Percentiles rank a stretch among this genome's conserved stretches.
Conservation (phyloP, 257 asterid genomes). For the Eustoma russellianum region DNA sequence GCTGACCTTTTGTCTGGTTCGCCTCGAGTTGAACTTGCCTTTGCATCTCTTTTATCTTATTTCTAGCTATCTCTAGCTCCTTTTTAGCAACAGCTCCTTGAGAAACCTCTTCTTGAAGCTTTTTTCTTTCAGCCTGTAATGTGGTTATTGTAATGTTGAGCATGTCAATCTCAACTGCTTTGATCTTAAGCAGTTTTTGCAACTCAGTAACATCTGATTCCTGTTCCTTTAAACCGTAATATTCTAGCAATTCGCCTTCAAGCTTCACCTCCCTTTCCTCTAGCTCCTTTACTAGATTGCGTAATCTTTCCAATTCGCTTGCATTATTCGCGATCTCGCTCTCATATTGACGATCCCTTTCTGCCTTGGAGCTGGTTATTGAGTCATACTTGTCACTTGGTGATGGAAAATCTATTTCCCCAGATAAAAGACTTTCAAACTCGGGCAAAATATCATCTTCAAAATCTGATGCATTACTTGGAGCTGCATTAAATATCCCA, state of each 20-base stretch:
- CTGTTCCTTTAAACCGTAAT: constrained; percentile 85
- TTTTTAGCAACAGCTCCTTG: constrained; percentile 48
- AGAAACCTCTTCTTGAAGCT: constrained; percentile 79
- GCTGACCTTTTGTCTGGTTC: constrained; percentile 82
- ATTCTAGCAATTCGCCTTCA: constrained; percentile 87
- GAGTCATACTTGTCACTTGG: constrained; percentile 49
- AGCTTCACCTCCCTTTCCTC: constrained; percentile 94
- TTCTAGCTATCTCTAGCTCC: constrained; percentile 69
- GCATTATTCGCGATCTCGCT: constrained; percentile 68
- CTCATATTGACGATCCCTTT: constrained; percentile 49
- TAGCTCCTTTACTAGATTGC: constrained; percentile 62
- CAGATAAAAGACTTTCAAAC: constrained; percentile 63
- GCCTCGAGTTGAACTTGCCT: constrained; percentile 88
- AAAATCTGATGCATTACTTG: constrained; percentile 31
- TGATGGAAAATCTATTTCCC: constrained; percentile 68
- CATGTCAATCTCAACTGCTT: constrained; percentile 82
- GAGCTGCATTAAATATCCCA: constrained; percentile 50
- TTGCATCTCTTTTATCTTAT: constrained; percentile 74
- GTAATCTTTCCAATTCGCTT: constrained; percentile 59
- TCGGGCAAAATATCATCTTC: constrained; percentile 77
- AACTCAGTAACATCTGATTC: constrained; percentile 65
- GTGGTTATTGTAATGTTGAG: constrained; percentile 68
- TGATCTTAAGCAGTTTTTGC: constrained; percentile 80
- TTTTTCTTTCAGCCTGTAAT: constrained; percentile 80
- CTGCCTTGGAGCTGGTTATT: constrained; percentile 25